phyloP scores from a whole-genome alignment of 208 protist genomes.

The Leishmania mexicana region DNA sequence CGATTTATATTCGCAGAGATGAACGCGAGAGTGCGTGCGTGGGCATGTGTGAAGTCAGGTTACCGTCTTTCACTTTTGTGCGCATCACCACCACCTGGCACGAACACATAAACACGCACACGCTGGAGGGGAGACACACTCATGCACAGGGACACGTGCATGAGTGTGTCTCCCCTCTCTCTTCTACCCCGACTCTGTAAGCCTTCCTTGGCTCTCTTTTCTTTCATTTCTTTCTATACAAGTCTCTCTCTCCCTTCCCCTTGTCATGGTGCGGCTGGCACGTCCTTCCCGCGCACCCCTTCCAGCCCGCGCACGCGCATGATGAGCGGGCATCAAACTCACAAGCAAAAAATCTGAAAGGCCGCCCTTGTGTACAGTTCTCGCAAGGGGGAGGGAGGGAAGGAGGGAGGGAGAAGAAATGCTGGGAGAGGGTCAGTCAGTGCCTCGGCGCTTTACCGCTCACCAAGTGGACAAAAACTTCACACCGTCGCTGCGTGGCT shows the following conservation, averaged over 20 bases:
- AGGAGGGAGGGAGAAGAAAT: not conserved
- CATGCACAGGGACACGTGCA: not conserved
- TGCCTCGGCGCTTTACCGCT: not conserved
- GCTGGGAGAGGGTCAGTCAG: not conserved
- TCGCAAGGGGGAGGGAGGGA: not conserved
- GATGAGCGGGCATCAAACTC: not conserved
- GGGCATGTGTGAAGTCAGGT: not conserved
- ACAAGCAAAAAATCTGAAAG: not conserved
- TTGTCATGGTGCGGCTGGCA: not conserved
- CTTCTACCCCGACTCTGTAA: not conserved
- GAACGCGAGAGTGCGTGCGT: not conserved
- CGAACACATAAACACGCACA: not conserved
- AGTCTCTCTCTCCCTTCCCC: not conserved
- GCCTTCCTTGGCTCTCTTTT: not conserved
- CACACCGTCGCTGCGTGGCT: not conserved
- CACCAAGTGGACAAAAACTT: not conserved
- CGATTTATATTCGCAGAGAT: not conserved
- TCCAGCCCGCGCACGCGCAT: not conserved
- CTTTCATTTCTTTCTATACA: slow-evolving; percentile 2
- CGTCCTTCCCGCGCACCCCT: slow-evolving; percentile 3
- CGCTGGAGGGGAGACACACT: not conserved
- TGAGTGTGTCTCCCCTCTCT: not conserved
- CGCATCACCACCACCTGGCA: not conserved
- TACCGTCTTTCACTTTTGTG: not conserved
- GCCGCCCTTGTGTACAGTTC: not conserved